Evolutionary conservation across 202 grass and related monocot genomes (phyloP).

Genomic region (Setaria viridis): DNA sequence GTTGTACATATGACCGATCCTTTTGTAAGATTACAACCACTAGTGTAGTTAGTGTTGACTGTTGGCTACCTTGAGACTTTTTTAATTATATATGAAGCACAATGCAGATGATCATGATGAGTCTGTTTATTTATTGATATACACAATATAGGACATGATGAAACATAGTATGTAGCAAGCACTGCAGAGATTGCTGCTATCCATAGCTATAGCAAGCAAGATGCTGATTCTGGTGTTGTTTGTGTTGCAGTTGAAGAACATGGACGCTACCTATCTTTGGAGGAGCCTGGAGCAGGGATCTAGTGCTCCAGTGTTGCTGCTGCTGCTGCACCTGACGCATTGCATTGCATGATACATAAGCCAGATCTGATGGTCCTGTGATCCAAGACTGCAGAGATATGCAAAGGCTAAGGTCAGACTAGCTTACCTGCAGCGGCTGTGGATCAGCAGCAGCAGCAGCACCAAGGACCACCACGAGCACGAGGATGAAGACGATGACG

Average conservation of each 20-base stretch:
- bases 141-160: too few relatives aligned
- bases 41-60: neutral
- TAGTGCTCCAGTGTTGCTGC: constrained; percentile 18
- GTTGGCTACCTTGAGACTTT: neutral
- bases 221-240: too few relatives aligned
- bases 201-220: too few relatives aligned
- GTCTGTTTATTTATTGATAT: too few relatives aligned
- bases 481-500: neutral
- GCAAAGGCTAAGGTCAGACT: neutral
- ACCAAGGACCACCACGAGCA: neutral
- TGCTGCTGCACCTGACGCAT: neutral
- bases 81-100: neutral
- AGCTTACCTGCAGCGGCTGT: neutral
- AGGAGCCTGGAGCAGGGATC: constrained; percentile 46
- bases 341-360: neutral
- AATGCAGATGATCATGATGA: too few relatives aligned
- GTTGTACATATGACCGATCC: neutral
- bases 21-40: neutral
- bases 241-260: too few relatives aligned
- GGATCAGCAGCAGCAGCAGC: neutral
- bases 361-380: neutral
- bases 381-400: neutral
- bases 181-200: too few relatives aligned
- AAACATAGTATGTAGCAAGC: too few relatives aligned
- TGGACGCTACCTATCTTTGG: constrained; percentile 29